phyloP scores from a whole-genome alignment of 352 stramenopile genomes.

The Nothophytophthora sp. region DNA sequence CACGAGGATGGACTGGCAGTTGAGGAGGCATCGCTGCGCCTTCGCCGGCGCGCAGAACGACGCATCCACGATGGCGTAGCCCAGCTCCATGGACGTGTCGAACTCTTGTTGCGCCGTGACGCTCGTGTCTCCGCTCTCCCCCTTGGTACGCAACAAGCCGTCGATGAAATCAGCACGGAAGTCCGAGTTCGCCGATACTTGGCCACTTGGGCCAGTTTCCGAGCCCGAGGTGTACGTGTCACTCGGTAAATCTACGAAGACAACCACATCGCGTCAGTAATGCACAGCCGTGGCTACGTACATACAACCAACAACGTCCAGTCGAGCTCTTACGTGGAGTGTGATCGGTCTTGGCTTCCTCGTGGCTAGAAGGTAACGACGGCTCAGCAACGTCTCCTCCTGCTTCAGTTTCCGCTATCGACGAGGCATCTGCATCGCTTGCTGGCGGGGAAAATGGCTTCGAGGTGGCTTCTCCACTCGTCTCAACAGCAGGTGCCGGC shows the following conservation, averaged over 20 bases:
- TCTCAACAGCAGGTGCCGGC: slow-evolving; percentile 11
- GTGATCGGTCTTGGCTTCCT: not conserved
- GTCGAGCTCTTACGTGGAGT: not conserved
- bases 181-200: slow-evolving; percentile 14
- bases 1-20: slow-evolving; percentile 55
- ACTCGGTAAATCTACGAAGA: slow-evolving; percentile 2
- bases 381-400: not conserved
- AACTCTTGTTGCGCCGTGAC: slow-evolving; percentile 31
- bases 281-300: not conserved
- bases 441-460: not conserved
- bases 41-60: slow-evolving; percentile 58
- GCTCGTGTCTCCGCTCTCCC: slow-evolving; percentile 5
- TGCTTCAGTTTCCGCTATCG: not conserved
- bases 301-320: not conserved
- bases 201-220: slow-evolving; percentile 7
- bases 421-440: not conserved
- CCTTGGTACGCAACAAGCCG: slow-evolving; percentile 26
- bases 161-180: slow-evolving; percentile 35
- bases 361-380: not conserved
- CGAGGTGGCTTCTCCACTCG: not conserved
- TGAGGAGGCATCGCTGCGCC: slow-evolving; percentile 47
- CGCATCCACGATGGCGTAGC: slow-evolving; percentile 60
- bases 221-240: slow-evolving; percentile 4
- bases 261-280: not conserved
- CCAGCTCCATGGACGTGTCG: slow-evolving; percentile 41